Conservation (phyloP, 106 monocot species). For the Hemerocallis citrina region DNA sequence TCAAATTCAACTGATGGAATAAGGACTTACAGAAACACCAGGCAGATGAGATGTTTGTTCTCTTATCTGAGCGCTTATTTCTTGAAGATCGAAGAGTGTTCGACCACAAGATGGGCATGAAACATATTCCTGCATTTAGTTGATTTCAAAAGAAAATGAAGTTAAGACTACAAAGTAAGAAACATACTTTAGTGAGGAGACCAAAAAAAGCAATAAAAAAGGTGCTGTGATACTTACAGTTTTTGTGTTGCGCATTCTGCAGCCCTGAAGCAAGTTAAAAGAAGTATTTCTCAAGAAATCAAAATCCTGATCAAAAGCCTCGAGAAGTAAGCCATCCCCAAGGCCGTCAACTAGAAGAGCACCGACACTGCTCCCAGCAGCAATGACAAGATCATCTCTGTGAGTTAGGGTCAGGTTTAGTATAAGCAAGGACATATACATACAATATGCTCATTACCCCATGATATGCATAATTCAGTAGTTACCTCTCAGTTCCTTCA, state of each 20-base stretch:
- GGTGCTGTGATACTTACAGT: conserved; percentile 45
- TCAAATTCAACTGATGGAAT: neutral
- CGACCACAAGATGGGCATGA: conserved; percentile 98
- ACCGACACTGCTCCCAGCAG: conserved; percentile 77
- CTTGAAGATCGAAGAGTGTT: conserved; percentile 96
- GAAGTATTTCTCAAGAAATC: conserved; percentile 96
- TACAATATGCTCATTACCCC: neutral
- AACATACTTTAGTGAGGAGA: neutral
- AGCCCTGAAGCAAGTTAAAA: conserved; percentile 96
- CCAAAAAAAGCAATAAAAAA: neutral
- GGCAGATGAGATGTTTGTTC: conserved; percentile 94
- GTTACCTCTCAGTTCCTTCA: conserved; percentile 46
- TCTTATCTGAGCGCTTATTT: conserved; percentile 92
- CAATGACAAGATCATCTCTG: conserved; percentile 97
- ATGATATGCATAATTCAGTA: neutral
- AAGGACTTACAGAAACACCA: conserved; percentile 76
- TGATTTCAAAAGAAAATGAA: neutral
- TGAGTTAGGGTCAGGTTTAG: conserved; percentile 1
- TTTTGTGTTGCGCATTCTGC: conserved; percentile 99
- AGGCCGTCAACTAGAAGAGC: conserved; percentile 96
- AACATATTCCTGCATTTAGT: conserved; percentile 80
- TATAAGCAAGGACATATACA: conserved; percentile 3
- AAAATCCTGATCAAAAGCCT: conserved; percentile 81
- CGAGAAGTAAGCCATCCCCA: conserved; percentile 86
- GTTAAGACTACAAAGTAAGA: neutral